Percentiles rank a stretch among this genome's conserved stretches.
Evolutionary conservation across 169 alveolate genomes (phyloP).

Genomic region (Cryptosporidium tyzzeri): DNA sequence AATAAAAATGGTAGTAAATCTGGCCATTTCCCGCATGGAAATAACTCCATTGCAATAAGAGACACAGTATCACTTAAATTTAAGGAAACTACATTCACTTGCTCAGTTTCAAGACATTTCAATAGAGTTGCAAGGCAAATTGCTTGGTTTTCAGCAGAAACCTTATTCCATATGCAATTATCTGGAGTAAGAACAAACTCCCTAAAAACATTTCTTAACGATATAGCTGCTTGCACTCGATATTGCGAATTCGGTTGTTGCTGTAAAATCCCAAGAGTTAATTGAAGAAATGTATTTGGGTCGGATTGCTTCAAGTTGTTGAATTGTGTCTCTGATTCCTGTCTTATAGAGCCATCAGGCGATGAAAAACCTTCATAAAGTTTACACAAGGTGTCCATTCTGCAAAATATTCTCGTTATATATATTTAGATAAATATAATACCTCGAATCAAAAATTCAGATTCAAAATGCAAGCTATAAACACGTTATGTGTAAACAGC

Average conservation of each 20-base stretch:
- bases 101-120: conserved; percentile 69
- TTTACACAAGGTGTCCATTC: conserved; percentile 68
- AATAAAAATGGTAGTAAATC: conserved; percentile 56
- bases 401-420: conserved; percentile 14
- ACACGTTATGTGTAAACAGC: not conserved
- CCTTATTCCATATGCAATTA: conserved; percentile 51
- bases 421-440: not conserved
- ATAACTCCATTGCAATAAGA: conserved; percentile 66
- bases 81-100: conserved; percentile 67
- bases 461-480: not conserved
- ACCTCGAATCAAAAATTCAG: conserved; percentile 13
- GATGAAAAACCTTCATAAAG: conserved; percentile 73
- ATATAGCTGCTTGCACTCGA: conserved; percentile 74
- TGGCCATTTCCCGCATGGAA: conserved; percentile 72
- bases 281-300: conserved; percentile 65
- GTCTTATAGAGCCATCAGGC: conserved; percentile 63
- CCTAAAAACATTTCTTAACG: conserved; percentile 62
- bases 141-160: conserved; percentile 53
- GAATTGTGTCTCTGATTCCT: conserved; percentile 69
- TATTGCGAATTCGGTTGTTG: conserved; percentile 73
- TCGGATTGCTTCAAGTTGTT: conserved; percentile 66
- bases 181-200: conserved; percentile 73
- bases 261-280: conserved; percentile 53
- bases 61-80: conserved; percentile 73
- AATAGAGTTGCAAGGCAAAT: conserved; percentile 40